Evolutionary conservation across 768 basidiomycete species (phyloP), one percentile per base, ranked within the genome.

Genomic region (Pisolithus marmoratus): DNA sequence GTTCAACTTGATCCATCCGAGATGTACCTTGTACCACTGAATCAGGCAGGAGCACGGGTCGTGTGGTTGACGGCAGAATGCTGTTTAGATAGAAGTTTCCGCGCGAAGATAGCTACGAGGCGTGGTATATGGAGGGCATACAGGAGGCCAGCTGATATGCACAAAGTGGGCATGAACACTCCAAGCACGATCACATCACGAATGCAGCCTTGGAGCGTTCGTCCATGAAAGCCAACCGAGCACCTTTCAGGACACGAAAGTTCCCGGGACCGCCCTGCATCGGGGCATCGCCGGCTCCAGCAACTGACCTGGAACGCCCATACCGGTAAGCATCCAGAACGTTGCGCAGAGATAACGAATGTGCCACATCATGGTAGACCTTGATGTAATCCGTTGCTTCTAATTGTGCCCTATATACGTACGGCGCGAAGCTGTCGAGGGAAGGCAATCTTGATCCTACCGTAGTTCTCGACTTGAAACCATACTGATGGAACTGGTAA

Each of bases 341-440:
- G 51, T 69, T 74, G 42, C 83, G 72, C 14, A 84, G 61, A 54
- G 68, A 64, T 63, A 82, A 72, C 7, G 79, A 71, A 55, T 72
- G 68, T 36, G 61, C 54, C 27, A 74, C 72, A 55, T 83, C 80
- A 58, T 83, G 81, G 62, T 82, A 82, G 31, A 84, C 63, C 62
- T 81, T 82, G 68, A 84, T 76, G 57, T 78, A 70, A 58, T 84
- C 81, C 41, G 70, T 60, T 8, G 52, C 51, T 36, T 67, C 66
- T 46, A 77, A 50, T 19, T 59, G 59, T 11, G 55, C 49, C 27
- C 26, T 54, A 54, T 53, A 55, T 15, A 60, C 48, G 24, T 62
- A 61, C 36, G 52, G 34, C 38, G 55, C 41, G 22, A 54, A 54
- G 20, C 40, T 50, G 26, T 58, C 53, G 24, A 40, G 50, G 22